These are phyloP conservation scores for Sesbania bispinosa DNA, from an alignment of 306 rosid species.

Conservation along the genomic window DNA sequence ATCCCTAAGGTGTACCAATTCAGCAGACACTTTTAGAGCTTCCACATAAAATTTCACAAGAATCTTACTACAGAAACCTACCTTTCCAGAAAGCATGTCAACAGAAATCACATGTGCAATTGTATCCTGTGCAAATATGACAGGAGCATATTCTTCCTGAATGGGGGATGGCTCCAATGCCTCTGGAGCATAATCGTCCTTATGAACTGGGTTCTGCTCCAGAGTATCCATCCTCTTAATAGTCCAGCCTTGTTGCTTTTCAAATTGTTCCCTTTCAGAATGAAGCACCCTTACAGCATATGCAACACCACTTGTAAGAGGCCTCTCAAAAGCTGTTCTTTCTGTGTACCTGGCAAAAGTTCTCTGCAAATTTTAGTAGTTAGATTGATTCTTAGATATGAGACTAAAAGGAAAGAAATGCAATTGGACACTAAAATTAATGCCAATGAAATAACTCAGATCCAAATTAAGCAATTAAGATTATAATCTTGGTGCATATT, in stretches of 20 bases:
- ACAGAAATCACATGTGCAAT: slow-evolving; percentile 79
- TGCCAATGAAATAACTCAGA: neutral
- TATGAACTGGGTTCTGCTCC: slow-evolving; percentile 69
- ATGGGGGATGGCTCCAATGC: slow-evolving; percentile 65
- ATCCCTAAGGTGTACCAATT: neutral
- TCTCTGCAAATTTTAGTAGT: slow-evolving; percentile 49
- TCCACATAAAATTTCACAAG: neutral
- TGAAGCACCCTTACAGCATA: slow-evolving; percentile 95
- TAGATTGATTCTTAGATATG: slow-evolving; percentile 27
- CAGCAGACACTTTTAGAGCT: neutral
- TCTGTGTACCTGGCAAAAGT: slow-evolving; percentile 92
- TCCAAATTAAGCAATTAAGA: neutral
- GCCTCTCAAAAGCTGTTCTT: slow-evolving; percentile 93
- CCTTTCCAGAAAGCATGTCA: slow-evolving; percentile 82
- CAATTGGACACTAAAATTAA: neutral
- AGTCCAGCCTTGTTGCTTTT: slow-evolving; percentile 94
- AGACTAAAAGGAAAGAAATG: neutral
- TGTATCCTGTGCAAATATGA: slow-evolving; percentile 91
- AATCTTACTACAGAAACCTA: slow-evolving; percentile 30
- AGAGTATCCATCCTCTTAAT: slow-evolving; percentile 83
- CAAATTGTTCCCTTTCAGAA: slow-evolving; percentile 85
- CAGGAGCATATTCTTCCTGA: slow-evolving; percentile 96
- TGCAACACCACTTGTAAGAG: slow-evolving; percentile 95
- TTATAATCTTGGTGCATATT: neutral
- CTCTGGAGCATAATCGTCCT: slow-evolving; percentile 66